Evolutionary conservation across 495 filamentous ascomycete species (phyloP), one percentile per base, ranked within the genome.

Genomic region (Neurospora sp.): DNA sequence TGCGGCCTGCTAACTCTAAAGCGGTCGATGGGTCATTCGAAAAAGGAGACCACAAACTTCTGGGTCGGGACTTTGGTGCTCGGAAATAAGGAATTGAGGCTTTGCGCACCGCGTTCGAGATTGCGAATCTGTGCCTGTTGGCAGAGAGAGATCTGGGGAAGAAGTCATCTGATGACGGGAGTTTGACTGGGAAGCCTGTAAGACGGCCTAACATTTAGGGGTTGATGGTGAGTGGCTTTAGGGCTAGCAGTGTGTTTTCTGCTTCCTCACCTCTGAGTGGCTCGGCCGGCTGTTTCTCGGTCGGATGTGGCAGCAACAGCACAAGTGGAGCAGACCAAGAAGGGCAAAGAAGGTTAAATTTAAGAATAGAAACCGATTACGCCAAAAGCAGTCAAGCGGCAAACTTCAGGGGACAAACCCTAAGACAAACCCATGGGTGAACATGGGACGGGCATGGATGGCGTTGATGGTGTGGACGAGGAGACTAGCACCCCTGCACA

Each of bases 341-440:
- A 38, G 73, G 69, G 69, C 70, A 71, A 75, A 72, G 72, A 80
- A 77, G 74, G 71, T 79, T 79, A 79, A 74, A 59, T 77, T 78
- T 70, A 78, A 78, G 75, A 78, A 79, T 80, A 80, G 79, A 77
- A 79, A 75, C 74, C 48, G 45, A 37, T 75, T 76, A 78, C 24
- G 10, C 76, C 72, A 8, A 39, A 79, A 38, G 2, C 11, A 69
- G 73, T 38, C 71, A 72, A 73, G 45, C 69, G 70, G 37, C 17
- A 43, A 62, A 72, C 28, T 34, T 71, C 31, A 37, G 28, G 43
- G 31, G 15, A 34, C 24, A 34, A 66, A 62, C 54, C 54, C 54
- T 59, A 31, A 21, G 9, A 24, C 45, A 54, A 54, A 54, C 45
- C 45, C 45, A 54, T 19, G 54, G 13, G 54, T 66, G 28, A 66